Evolutionary conservation across 148 eudicot species (phyloP).

Genomic region (Rhododendron simsii): DNA sequence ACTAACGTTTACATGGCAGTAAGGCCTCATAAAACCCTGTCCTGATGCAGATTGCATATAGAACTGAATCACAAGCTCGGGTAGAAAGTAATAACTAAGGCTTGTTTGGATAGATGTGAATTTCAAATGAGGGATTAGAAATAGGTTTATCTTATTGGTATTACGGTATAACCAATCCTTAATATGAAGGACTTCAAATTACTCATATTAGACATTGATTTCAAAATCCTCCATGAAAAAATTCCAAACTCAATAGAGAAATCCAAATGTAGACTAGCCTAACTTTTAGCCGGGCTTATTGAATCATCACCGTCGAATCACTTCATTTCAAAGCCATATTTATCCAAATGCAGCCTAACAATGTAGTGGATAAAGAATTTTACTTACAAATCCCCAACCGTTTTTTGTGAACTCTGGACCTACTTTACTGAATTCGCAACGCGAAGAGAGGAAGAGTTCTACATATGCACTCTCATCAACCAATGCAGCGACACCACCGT

Average conservation of each 20-base stretch:
- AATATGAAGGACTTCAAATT: background rate
- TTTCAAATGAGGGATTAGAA: no score
- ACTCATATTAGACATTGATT: background rate
- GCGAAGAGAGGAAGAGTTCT: constrained; percentile 62
- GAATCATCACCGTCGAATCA: background rate
- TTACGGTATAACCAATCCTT: no score
- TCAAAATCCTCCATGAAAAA: background rate
- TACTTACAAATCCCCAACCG: constrained; percentile 83
- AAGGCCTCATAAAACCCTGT: background rate
- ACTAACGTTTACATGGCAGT: background rate
- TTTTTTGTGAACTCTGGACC: constrained; percentile 65
- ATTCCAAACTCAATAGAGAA: background rate
- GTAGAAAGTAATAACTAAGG: no score
- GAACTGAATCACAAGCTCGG: no score
- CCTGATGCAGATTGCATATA: background rate
- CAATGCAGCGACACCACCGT: constrained; percentile 69
- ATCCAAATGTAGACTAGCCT: background rate
- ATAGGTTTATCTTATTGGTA: no score
- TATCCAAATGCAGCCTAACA: background rate
- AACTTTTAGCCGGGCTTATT: background rate
- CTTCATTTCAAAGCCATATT: background rate
- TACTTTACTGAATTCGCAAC: constrained; percentile 62
- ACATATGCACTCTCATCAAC: constrained; percentile 60
- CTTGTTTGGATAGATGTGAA: no score
- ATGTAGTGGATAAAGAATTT: background rate